Conservation (phyloP, 148 eudicot species). For the Beta vulgaris region DNA sequence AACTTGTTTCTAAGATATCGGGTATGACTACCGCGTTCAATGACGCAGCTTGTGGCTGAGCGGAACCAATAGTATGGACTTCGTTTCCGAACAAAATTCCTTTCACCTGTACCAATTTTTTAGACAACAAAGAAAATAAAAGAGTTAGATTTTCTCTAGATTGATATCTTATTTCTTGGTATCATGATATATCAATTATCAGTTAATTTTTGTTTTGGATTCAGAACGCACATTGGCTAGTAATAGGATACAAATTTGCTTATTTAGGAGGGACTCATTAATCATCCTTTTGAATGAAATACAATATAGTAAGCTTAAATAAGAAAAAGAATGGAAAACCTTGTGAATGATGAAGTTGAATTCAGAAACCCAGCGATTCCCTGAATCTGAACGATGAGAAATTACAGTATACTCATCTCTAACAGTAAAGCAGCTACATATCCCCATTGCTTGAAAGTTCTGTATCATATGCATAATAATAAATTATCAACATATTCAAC, state of each 20-base stretch:
- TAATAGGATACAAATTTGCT: too few relatives aligned
- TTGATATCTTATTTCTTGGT: too few relatives aligned
- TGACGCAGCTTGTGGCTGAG: neutral
- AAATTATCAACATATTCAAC: neutral
- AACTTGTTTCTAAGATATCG: neutral
- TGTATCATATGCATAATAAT: neutral
- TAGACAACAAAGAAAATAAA: neutral
- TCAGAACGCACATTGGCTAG: too few relatives aligned
- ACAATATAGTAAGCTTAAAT: too few relatives aligned
- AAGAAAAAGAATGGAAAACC: neutral
- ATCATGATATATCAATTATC: too few relatives aligned
- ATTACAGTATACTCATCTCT: neutral
- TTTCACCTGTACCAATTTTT: neutral
- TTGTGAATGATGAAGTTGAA: neutral
- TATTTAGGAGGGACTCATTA: too few relatives aligned
- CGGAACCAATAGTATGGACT: neutral
- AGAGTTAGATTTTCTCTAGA: too few relatives aligned
- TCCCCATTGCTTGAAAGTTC: conserved; percentile 9
- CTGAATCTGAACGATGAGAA: neutral
- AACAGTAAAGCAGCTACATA: conserved; percentile 2
- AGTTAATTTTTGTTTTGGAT: too few relatives aligned
- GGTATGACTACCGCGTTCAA: neutral
- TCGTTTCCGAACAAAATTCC: neutral
- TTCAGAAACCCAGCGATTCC: neutral
- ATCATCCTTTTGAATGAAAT: too few relatives aligned